phyloP scores from a whole-genome alignment of 108 stramenopile species.

The Asterionellopsis glacialis region DNA sequence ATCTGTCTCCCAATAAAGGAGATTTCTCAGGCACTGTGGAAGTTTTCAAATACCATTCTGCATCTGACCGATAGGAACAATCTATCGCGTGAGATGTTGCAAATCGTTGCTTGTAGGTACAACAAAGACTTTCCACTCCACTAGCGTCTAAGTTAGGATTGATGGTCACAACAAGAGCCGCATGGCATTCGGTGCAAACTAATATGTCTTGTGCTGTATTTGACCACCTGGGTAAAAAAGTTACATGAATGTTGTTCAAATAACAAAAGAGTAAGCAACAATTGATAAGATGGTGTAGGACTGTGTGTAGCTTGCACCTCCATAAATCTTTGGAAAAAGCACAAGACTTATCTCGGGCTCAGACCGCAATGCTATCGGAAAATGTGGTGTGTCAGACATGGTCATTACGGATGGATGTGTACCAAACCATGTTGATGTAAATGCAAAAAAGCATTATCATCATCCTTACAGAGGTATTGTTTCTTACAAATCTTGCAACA shows the following conservation, averaged over 20 bases:
- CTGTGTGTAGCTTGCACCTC: conserved; percentile 59
- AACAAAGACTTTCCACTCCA: conserved; percentile 13
- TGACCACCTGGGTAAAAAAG: conserved; percentile 32
- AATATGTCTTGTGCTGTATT: conserved; percentile 51
- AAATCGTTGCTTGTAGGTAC: conserved; percentile 13
- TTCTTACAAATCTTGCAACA: conserved; percentile 5
- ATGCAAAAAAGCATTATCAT: not conserved
- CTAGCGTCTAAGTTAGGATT: conserved; percentile 23
- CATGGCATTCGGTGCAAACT: conserved; percentile 37
- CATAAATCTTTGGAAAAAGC: conserved; percentile 25
- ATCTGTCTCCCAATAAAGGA: not conserved
- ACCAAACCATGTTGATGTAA: not conserved
- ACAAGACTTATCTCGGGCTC: conserved; percentile 13
- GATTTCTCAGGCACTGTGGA: conserved; percentile 3
- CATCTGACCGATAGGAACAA: conserved; percentile 8
- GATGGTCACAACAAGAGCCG: conserved; percentile 35
- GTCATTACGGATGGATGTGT: not conserved
- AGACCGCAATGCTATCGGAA: conserved; percentile 1
- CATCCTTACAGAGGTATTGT: not conserved
- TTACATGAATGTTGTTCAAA: conserved; percentile 5
- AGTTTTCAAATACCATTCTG: conserved; percentile 21
- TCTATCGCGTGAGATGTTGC: conserved; percentile 1
- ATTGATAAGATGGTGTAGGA: conserved; percentile 27
- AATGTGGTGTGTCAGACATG: not conserved
- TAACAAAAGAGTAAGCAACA: conserved; percentile 6